Evolutionary conservation across 106 monocot genomes (phyloP).

Genomic region (Dendrobium huoshanense): DNA sequence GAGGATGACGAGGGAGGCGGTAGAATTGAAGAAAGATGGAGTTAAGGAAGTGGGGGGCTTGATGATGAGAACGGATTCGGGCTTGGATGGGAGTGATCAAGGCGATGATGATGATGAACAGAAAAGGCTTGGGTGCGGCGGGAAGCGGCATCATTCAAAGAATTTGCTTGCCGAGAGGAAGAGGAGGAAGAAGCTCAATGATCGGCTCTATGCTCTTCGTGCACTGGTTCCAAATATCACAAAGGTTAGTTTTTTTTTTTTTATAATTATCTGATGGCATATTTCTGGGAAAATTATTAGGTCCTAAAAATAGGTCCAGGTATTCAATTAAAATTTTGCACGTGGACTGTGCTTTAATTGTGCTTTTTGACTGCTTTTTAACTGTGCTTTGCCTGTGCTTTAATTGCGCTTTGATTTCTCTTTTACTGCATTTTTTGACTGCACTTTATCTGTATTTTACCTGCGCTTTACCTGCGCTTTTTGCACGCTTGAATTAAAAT

Average conservation of each 20-base stretch:
- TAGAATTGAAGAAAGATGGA: conserved; percentile 22
- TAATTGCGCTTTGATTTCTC: too few relatives aligned
- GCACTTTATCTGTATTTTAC: too few relatives aligned
- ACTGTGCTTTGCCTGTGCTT: too few relatives aligned
- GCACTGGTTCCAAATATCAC: conserved; percentile 88
- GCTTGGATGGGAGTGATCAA: conserved; percentile 44
- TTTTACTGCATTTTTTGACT: too few relatives aligned
- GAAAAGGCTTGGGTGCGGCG: conserved; percentile 19
- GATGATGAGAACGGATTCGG: conserved; percentile 26
- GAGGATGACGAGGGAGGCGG: background rate
- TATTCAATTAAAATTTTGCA: too few relatives aligned
- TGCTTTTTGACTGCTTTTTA: too few relatives aligned
- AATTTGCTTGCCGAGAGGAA: conserved; percentile 81
- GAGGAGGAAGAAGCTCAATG: conserved; percentile 96
- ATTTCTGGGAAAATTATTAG: background rate
- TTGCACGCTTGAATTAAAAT: too few relatives aligned
- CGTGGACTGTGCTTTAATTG: too few relatives aligned
- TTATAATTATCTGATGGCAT: background rate
- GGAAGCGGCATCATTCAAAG: conserved; percentile 60
- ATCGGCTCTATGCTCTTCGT: conserved; percentile 57
- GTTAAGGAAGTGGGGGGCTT: background rate
- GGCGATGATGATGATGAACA: conserved; percentile 53
- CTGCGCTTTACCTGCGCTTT: too few relatives aligned
- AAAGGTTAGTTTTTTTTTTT: conserved; percentile 34
- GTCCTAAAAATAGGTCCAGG: too few relatives aligned